phyloP scores from a whole-genome alignment of 2,329 filamentous ascomycete genomes.

The Talaromyces atroroseus region DNA sequence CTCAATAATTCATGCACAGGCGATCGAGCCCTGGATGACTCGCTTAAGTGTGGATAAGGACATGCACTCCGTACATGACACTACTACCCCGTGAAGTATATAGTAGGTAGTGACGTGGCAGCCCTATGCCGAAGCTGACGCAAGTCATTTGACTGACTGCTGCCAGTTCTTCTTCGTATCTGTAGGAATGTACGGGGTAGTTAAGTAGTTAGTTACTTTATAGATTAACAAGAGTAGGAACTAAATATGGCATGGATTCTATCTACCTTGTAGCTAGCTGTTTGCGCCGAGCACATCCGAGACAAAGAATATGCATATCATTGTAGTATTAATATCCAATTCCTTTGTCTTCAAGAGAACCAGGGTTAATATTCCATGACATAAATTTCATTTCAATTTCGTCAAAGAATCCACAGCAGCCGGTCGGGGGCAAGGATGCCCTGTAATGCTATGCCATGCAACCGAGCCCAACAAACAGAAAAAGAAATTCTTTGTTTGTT shows the following conservation, averaged over 20 bases:
- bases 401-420: not conserved
- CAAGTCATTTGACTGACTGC: not conserved
- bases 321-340: too few species aligned
- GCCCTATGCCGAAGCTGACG: not conserved
- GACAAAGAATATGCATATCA: not conserved
- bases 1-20: too few species aligned
- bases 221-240: too few species aligned
- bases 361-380: not conserved
- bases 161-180: too few species aligned
- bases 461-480: not conserved
- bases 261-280: too few species aligned
- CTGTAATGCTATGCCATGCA: not conserved
- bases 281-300: not conserved
- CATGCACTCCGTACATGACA: not conserved
- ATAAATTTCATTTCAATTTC: not conserved
- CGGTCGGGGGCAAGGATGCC: too few species aligned
- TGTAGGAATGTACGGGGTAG: too few species aligned
- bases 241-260: too few species aligned
- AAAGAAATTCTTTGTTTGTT: not conserved
- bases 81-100: not conserved
- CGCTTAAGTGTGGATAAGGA: not conserved
- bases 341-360: too few species aligned
- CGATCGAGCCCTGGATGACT: not conserved
- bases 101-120: not conserved
- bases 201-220: too few species aligned